Base-by-base conservation (phyloP, 371 early-diverging fungal genomes). In the Nematocida ausubeli region DNA sequence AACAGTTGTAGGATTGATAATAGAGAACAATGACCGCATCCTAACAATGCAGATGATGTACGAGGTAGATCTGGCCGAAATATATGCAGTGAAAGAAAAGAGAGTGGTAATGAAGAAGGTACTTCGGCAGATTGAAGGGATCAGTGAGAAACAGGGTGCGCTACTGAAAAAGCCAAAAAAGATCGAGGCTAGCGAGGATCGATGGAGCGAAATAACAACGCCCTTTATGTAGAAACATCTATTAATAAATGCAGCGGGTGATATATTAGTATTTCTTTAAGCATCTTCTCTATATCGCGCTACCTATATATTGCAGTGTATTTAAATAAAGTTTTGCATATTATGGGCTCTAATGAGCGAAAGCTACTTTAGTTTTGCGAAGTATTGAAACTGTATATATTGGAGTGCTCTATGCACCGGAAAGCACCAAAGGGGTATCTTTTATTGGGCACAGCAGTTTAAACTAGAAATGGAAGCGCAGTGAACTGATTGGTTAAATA, bases 81-180 rank as follows among this genome's bases (percentile, higher is more conserved):
- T 75, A 7, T 28, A 67, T 6, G 63, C 44, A 16, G 78, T 24
- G 16, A 75, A 65, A 34, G 78, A 75, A 42, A 75, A 75, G 39
- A 70, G 67, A 47, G 30, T 50, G 19, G 67, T 39, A 1, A 75
- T 75, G 67, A 75, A 75, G 47, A 34, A 55, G 37, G 78, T 44
- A 5, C 68, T 75, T 16, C 40, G 78, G 37, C 12, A 65, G 26
- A 50, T 75, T 22, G 78, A 75, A 44, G 78, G 78, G 14, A 66
- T 64, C 52, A 51, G 34, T 16, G 78, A 75, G 56, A 75, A 75
- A 35, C 67, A 65, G 19, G 78, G 78, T 5, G 78, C 78, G 6
- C 30, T 75, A 9, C 37, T 75, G 34, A 30, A 49, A 47, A 65
- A 67, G 42, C 47, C 65, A 7, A 47, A 37, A 19, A 56, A 24